Base-by-base conservation (phyloP, 2,329 filamentous ascomycete species). In the Myrmaecium sp. region DNA sequence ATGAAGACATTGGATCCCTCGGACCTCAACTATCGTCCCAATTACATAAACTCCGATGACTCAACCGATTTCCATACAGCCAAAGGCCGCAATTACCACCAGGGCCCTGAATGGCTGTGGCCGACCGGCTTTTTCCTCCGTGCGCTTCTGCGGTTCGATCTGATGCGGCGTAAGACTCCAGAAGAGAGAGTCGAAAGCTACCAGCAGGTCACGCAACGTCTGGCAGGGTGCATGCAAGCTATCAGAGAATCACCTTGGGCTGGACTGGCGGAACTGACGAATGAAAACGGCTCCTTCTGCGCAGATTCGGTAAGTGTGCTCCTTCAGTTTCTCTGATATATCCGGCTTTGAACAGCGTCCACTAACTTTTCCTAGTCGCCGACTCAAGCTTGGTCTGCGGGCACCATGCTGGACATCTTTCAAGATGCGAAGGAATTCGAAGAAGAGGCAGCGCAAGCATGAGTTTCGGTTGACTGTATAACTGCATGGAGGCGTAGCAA, bases 61-160 rank as follows among this genome's bases (percentile, higher is more conserved):
- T 86, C 76, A 32, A 71, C 69, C 8, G 80, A 95, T 51, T 95
- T 94, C 44, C 69, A 80, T 7, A 95, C 86, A 0, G 73, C 78
- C 40, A 95, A 95, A 54, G 89, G 89, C 26, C 68, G 89, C 30
- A 98, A 95, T 54, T 98, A 98, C 55, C 89, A 98, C 52, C 86
- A 95, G 51, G 89, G 89, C 4, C 91, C 89, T 0, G 89, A 98
- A 51, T 98, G 89, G 89, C 58, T 94, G 14, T 98, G 89, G 89
- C 91, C 86, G 1, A 86, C 82, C 1, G 89, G 89, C 4, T 98
- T 83, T 60, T 98, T 93, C 63, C 62, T 94, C 13, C 74, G 91
- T 25, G 89, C 89, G 1, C 59, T 98, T 36, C 65, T 98, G 35
- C 79, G 83, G 50, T 95, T 95, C 43, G 83, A 94, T 47, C 58